Conservation (phyloP, 2,329 filamentous ascomycete genomes). For the Fusarium subglutinans region DNA sequence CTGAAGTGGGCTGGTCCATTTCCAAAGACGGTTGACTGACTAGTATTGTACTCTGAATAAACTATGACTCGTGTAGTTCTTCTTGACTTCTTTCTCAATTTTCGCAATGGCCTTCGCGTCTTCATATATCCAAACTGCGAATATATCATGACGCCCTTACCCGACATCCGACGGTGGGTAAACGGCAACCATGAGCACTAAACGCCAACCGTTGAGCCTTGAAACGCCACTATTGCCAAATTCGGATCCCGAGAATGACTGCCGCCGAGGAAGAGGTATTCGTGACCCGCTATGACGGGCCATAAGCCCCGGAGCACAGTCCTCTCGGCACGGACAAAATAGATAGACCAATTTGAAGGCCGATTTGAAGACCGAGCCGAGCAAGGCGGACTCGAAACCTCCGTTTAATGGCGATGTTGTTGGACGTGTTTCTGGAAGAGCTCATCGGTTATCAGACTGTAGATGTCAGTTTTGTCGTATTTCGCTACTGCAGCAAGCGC, state of each 20-base stretch:
- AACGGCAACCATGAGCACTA: neutral
- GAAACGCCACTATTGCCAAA: neutral
- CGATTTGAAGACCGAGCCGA: neutral
- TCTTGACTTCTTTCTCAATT: rapidly evolving
- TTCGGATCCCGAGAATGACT: neutral
- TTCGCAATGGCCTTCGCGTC: neutral
- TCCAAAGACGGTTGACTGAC: rapidly evolving
- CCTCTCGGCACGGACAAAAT: neutral
- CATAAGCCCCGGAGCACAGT: neutral
- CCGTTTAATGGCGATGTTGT: neutral
- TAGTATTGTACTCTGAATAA: neutral
- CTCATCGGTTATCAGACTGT: too few relatives aligned
- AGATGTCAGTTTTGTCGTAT: too few relatives aligned
- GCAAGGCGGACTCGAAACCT: neutral
- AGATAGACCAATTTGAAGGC: neutral
- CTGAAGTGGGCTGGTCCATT: neutral
- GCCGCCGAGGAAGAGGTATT: neutral
- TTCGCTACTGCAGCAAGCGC: neutral
- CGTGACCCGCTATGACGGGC: neutral
- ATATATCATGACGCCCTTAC: neutral
- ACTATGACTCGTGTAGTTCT: neutral
- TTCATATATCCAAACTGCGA: neutral
- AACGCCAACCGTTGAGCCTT: neutral
- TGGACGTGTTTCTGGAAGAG: neutral
- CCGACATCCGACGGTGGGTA: neutral